phyloP scores from a whole-genome alignment of 495 filamentous ascomycete genomes.

The Penicillium subrubescens region DNA sequence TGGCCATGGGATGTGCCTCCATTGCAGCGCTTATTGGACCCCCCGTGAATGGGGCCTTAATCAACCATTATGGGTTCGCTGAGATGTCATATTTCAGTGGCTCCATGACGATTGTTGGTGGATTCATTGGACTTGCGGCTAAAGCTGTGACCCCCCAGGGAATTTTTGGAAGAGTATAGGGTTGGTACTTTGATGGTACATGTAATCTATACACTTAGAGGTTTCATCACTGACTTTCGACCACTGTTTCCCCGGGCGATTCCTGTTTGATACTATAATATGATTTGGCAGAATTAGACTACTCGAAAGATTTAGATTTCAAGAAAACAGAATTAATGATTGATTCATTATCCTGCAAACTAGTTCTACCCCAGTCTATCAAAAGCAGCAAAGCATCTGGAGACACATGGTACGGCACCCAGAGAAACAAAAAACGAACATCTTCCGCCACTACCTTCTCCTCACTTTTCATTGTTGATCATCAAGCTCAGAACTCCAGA shows the following conservation, averaged over 20 bases:
- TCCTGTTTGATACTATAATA: no score
- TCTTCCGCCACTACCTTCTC: no score
- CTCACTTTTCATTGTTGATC: background rate
- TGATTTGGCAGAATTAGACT: no score
- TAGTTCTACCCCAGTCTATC: background rate
- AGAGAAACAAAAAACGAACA: background rate
- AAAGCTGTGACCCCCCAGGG: background rate
- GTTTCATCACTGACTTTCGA: background rate
- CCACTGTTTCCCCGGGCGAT: background rate
- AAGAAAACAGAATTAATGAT: background rate
- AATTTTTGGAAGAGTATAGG: background rate
- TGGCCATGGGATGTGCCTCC: background rate
- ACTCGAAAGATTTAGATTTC: no score
- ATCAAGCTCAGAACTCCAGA: conserved; percentile 17
- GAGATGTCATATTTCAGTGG: background rate
- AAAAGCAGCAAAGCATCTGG: background rate
- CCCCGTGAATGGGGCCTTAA: background rate
- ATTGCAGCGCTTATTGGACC: background rate
- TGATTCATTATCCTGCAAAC: background rate
- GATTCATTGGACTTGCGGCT: background rate
- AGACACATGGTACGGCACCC: background rate
- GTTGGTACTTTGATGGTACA: no score
- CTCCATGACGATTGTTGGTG: background rate
- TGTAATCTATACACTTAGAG: background rate
- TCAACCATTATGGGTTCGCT: background rate